Conservation (phyloP, 2,329 filamentous ascomycete genomes). For the Diplodia seriata region DNA sequence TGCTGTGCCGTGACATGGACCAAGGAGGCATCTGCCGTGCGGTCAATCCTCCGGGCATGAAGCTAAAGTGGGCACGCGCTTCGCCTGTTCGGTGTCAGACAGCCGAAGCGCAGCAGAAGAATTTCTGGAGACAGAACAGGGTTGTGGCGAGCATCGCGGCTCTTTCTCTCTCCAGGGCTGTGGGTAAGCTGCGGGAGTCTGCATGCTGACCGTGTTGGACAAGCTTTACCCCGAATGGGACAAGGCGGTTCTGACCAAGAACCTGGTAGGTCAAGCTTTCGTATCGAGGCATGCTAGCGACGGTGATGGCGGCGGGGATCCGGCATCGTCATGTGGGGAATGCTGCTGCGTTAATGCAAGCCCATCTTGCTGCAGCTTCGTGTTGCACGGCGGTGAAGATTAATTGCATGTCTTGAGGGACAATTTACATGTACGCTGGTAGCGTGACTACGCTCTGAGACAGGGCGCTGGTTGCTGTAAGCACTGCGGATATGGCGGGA, state of each 20-base stretch:
- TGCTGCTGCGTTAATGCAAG: background rate
- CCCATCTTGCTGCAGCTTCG: background rate
- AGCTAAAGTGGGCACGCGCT: constrained; percentile 2
- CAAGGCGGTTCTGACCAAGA: constrained; percentile 5
- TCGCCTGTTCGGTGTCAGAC: constrained; percentile 8
- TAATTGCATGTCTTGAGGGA: background rate
- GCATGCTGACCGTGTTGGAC: constrained; percentile 14
- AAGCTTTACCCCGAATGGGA: constrained; percentile 5
- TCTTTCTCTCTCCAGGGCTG: constrained; percentile 1
- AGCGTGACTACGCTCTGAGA: background rate
- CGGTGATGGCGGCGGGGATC: constrained; percentile 30
- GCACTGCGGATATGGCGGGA: background rate
- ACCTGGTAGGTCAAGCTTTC: constrained; percentile 2
- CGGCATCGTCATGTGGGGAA: constrained; percentile 18
- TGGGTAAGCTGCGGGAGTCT: constrained; percentile 6
- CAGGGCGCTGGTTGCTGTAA: background rate
- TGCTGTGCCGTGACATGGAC: background rate
- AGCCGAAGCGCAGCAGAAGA: background rate
- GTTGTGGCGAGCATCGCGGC: constrained; percentile 12
- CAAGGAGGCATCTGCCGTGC: background rate
- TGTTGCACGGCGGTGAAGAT: background rate
- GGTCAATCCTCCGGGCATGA: background rate
- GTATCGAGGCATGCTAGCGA: background rate
- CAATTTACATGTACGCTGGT: background rate
- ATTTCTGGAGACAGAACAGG: background rate